Percentiles rank a stretch among this genome's conserved stretches.
These are phyloP conservation scores for Neonectria magnoliae DNA, from an alignment of 2,329 filamentous ascomycete genomes.

Conservation along the genomic window DNA sequence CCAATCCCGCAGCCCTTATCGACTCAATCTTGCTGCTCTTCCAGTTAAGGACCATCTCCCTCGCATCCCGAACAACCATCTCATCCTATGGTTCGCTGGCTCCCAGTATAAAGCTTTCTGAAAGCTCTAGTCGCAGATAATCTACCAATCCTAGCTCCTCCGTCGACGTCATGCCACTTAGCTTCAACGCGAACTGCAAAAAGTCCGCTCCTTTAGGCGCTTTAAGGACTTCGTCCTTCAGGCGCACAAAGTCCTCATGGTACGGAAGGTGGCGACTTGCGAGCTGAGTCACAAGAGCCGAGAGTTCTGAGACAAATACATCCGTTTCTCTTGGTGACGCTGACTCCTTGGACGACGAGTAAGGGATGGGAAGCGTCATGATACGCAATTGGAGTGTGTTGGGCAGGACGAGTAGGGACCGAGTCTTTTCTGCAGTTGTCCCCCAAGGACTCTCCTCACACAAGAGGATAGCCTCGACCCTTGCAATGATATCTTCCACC, in stretches of 20 bases:
- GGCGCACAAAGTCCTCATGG: constrained; percentile 33
- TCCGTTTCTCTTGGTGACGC: constrained; percentile 7
- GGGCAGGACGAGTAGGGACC: constrained; percentile 20
- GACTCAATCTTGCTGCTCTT: constrained; percentile 10
- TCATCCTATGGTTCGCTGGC: background rate
- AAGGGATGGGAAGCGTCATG: constrained; percentile 28
- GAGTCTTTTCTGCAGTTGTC: background rate
- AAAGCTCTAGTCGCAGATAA: constrained; percentile 35
- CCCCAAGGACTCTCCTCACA: background rate
- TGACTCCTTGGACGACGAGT: background rate
- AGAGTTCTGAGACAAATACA: constrained; percentile 24
- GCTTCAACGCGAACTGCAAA: constrained; percentile 25
- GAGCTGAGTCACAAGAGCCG: constrained; percentile 25
- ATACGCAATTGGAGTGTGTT: constrained; percentile 29
- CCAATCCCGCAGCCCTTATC: constrained; percentile 18
- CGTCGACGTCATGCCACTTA: constrained; percentile 12
- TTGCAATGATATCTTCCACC: constrained; percentile 27
- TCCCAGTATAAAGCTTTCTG: constrained; percentile 13
- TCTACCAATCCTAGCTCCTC: constrained; percentile 24
- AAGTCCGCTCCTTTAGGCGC: constrained; percentile 3
- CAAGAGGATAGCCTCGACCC: constrained; percentile 23
- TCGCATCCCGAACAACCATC: background rate
- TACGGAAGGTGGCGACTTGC: constrained; percentile 31
- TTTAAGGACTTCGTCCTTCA: constrained; percentile 26
- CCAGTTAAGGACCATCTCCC: constrained; percentile 27